These are phyloP conservation scores for Pontederia paniculata DNA, from an alignment of 176 grass and related monocot species.

Conservation along the genomic window DNA sequence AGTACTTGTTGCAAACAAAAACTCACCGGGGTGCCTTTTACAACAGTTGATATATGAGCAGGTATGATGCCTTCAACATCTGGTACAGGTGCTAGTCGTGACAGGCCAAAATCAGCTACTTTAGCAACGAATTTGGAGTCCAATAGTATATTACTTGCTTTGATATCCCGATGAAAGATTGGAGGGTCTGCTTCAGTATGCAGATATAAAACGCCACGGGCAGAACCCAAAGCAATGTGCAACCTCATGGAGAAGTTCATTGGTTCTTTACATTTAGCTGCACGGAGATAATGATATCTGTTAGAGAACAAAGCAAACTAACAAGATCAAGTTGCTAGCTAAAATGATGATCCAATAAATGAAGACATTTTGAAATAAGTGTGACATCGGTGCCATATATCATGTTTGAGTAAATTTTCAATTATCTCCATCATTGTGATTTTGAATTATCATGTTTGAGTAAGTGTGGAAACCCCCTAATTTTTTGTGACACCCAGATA, in stretches of 20 bases:
- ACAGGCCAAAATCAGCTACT: slow-evolving; percentile 98
- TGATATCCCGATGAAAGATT: slow-evolving; percentile 93
- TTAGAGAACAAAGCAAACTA: background rate
- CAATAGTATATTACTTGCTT: slow-evolving; percentile 91
- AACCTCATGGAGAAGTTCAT: slow-evolving; percentile 51
- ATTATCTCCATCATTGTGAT: too few relatives aligned
- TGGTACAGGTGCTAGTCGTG: slow-evolving; percentile 68
- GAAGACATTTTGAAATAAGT: too few relatives aligned
- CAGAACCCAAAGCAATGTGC: slow-evolving; percentile 63
- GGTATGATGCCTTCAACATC: slow-evolving; percentile 54
- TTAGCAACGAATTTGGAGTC: slow-evolving; percentile 73
- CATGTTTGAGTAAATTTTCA: too few relatives aligned
- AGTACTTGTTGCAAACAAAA: background rate
- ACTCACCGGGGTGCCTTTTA: slow-evolving; percentile 97
- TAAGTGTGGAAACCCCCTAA: too few relatives aligned
- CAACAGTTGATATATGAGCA: slow-evolving; percentile 67
- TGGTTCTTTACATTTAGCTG: slow-evolving; percentile 48
- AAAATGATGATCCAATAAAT: too few relatives aligned
- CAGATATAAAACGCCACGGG: slow-evolving; percentile 82
- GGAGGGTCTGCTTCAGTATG: slow-evolving; percentile 90
- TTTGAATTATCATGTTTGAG: too few relatives aligned
- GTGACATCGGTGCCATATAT: too few relatives aligned
- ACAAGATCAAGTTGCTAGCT: background rate
- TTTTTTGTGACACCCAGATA: too few relatives aligned
- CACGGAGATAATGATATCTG: background rate